A percentile compares a stretch with the other conserved stretches of the same genome.
Conservation (phyloP, 805 yeast genomes). For the Ogataea saltuana region DNA sequence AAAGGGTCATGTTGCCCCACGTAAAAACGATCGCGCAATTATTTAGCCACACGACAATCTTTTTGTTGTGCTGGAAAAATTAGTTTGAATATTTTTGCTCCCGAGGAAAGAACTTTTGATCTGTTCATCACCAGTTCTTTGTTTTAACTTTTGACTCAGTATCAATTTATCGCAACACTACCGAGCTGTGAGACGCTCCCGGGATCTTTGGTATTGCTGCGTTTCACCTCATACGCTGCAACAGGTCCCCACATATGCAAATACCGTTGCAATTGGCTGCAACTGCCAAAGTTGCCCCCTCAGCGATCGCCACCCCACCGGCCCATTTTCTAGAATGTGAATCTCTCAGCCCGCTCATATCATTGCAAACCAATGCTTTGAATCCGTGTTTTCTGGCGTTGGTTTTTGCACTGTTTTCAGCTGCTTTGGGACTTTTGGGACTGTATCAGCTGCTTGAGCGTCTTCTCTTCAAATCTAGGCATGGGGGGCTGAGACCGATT, state of each 20-base stretch:
- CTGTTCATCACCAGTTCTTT: too few relatives aligned
- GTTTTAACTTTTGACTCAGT: too few relatives aligned
- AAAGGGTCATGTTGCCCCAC: too few relatives aligned
- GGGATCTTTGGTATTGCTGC: too few relatives aligned
- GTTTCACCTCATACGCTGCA: too few relatives aligned
- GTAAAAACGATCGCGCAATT: too few relatives aligned
- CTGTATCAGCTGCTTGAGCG: conserved; percentile 22
- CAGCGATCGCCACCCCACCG: neutral
- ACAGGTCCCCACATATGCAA: neutral
- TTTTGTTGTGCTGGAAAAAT: too few relatives aligned
- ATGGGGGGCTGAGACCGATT: conserved; percentile 14
- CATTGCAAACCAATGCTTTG: conserved; percentile 28
- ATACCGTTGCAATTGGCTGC: conserved; percentile 2
- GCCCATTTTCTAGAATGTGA: conserved; percentile 8
- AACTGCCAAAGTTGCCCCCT: neutral
- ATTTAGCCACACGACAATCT: too few relatives aligned
- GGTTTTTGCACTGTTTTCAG: conserved; percentile 15
- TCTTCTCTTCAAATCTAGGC: conserved; percentile 9
- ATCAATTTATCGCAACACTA: too few relatives aligned
- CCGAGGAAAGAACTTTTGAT: too few relatives aligned
- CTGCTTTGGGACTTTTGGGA: conserved; percentile 20
- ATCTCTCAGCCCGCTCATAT: conserved; percentile 28
- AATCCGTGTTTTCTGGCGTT: conserved; percentile 35
- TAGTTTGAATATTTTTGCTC: too few relatives aligned
- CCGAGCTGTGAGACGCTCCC: too few relatives aligned